Percentiles rank a stretch among this genome's conserved stretches.
phyloP scores from a whole-genome alignment of 768 basidiomycete species.

The Lactifluus hygrophoroides region DNA sequence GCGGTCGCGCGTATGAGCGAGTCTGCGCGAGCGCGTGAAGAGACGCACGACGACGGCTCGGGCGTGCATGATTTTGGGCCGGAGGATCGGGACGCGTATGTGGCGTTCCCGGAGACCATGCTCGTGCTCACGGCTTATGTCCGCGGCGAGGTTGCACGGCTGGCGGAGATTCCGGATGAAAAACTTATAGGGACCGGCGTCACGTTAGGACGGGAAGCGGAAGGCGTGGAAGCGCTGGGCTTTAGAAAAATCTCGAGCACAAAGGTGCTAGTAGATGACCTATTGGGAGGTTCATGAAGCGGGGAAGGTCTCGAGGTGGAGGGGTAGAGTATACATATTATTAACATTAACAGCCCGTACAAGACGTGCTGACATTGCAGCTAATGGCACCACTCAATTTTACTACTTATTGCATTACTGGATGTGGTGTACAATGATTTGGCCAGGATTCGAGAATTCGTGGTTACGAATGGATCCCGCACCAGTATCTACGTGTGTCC shows the following conservation, averaged over 20 bases:
- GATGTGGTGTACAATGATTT: background rate
- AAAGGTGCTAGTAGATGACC: background rate
- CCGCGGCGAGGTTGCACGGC: constrained; percentile 12
- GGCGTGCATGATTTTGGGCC: constrained; percentile 65
- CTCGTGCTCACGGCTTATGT: constrained; percentile 43
- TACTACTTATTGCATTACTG: background rate
- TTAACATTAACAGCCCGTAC: background rate
- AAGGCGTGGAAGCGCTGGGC: constrained; percentile 9
- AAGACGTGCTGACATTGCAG: background rate
- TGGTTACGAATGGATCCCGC: background rate
- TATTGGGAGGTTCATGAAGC: background rate
- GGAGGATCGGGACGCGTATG: constrained; percentile 53
- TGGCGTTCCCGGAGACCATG: constrained; percentile 70
- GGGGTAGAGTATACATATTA: background rate
- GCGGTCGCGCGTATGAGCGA: constrained; percentile 53
- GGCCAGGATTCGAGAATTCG: background rate
- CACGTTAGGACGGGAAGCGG: constrained; percentile 11
- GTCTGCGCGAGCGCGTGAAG: constrained; percentile 41
- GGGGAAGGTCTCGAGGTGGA: too few relatives aligned
- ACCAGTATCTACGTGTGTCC: constrained; percentile 2
- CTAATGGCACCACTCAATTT: constrained; percentile 11
- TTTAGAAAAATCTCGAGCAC: constrained; percentile 10
- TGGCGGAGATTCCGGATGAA: constrained; percentile 15
- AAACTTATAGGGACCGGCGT: constrained; percentile 1
- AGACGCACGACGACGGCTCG: constrained; percentile 53